Base-by-base conservation (phyloP, 768 basidiomycete genomes). In the Lentinus brumalis region DNA sequence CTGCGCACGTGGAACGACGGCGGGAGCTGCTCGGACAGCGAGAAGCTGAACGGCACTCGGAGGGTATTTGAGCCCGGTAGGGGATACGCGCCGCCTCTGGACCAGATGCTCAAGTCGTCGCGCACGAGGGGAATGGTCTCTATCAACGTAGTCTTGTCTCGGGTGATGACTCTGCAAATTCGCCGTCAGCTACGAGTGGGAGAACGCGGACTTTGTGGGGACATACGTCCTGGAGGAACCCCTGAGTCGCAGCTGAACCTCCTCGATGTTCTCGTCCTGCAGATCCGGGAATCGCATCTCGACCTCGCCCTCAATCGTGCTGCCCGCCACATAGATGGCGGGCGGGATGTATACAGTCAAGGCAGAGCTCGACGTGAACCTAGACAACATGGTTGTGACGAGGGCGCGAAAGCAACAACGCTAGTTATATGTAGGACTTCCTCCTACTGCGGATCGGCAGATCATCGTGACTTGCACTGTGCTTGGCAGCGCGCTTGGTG, bases 221-320 rank as follows among this genome's bases (percentile, higher is more conserved):
- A 31, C 21, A n/a, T 30, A 66, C 65, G 61, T 63, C 18, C 18
- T 40, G 31, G 55, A 40, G 7, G 29, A 14, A 3, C 65, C 65
- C 14, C 53, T 41, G 45, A 66, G 53, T 14, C 57, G 47, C 42
- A 66, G 52, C 7, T 45, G 59, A 0, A 66, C 53, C 31, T 59
- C 59, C 30, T 59, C 41, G n/a, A 63, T 53, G 14, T 61, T 52
- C 42, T 59, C 62, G 11, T 56, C 41, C 16, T 42, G 57, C 1
- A 66, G 30, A 2, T 26, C 7, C 12, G 41, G 47, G 35, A 63
- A 58, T 57, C 61, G 15, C 21, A 66, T 50, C 18, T 53, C 56
- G n/a, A 63, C 57, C 26, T 57, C 62, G 31, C 62, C 65, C 18
- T 61, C 50, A 9, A 63, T 38, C 4, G 50, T 14, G 16, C 50